Evolutionary conservation across 331 rosid species (phyloP).

Genomic region (Malus hybrid): DNA sequence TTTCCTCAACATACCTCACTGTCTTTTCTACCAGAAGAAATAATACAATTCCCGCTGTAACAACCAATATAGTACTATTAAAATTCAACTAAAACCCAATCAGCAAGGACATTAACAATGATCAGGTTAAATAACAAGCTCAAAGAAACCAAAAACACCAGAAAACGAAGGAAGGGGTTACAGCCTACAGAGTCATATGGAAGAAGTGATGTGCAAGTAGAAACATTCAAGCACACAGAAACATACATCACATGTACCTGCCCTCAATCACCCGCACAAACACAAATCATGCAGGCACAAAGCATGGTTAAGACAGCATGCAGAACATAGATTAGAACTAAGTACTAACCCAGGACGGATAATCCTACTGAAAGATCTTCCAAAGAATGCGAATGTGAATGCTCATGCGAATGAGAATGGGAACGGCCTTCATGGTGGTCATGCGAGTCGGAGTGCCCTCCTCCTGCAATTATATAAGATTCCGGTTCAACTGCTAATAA

Average conservation of each 20-base stretch:
- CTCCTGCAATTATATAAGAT: constrained; percentile 43
- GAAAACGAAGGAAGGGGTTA: background rate
- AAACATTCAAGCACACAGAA: background rate
- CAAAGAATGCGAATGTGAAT: constrained; percentile 69
- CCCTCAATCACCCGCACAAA: background rate
- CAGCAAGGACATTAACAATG: background rate
- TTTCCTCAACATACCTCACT: constrained; percentile 85
- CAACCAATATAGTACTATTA: constrained; percentile 11
- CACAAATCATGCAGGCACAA: background rate
- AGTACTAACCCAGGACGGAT: constrained; percentile 73
- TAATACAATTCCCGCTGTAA: constrained; percentile 85
- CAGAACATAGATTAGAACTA: constrained; percentile 16
- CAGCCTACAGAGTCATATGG: background rate
- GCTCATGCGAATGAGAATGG: constrained; percentile 43
- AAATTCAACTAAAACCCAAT: constrained; percentile 8
- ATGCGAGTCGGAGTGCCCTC: constrained; percentile 56
- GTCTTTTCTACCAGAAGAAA: constrained; percentile 93
- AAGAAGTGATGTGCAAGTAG: background rate
- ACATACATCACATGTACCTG: background rate
- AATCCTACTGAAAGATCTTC: constrained; percentile 82
- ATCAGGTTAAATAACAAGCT: background rate
- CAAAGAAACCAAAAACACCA: background rate
- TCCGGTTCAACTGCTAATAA: background rate
- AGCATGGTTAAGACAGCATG: background rate
- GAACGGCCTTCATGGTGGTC: constrained; percentile 44